Percentiles rank a stretch among this genome's conserved stretches.
phyloP scores from a whole-genome alignment of 1,139 yeast species.

The Taiozyma sp. region DNA sequence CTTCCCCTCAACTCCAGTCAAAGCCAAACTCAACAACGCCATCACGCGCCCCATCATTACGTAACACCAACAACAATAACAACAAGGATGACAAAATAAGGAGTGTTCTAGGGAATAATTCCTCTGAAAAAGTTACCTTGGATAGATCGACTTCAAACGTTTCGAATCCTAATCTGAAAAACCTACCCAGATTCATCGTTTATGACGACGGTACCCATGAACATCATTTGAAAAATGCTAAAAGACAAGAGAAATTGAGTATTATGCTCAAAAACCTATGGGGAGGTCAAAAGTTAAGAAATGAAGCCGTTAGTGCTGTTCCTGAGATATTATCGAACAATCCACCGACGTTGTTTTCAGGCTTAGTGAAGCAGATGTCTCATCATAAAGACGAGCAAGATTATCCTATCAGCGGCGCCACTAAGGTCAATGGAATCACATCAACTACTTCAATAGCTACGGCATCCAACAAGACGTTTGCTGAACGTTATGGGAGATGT shows the following conservation, averaged over 20 bases:
- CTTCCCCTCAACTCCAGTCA: constrained; percentile 6
- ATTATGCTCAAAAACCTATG: constrained; percentile 83
- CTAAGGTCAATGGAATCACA: constrained; percentile 15
- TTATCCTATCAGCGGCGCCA: constrained; percentile 33
- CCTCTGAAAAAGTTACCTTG: neutral
- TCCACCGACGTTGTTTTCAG: constrained; percentile 81
- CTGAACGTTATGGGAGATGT: constrained; percentile 73
- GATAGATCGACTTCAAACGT: constrained; percentile 21
- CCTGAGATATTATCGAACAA: constrained; percentile 54
- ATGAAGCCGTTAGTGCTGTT: constrained; percentile 82
- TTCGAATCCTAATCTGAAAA: constrained; percentile 7
- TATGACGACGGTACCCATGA: constrained; percentile 70
- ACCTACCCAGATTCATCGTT: constrained; percentile 39
- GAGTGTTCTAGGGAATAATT: neutral
- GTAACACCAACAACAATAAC: constrained; percentile 5
- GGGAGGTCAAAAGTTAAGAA: constrained; percentile 76
- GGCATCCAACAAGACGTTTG: constrained; percentile 31
- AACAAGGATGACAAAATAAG: constrained; percentile 2
- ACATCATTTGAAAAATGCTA: constrained; percentile 71
- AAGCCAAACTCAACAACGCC: constrained; percentile 8
- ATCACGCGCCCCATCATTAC: constrained; percentile 6
- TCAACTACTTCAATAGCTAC: neutral
- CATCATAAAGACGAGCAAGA: constrained; percentile 31
- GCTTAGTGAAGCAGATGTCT: constrained; percentile 68
- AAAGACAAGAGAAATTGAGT: constrained; percentile 83